Evolutionary conservation across 2,329 filamentous ascomycete genomes (phyloP).

Genomic region (Nectriaceae sp.): DNA sequence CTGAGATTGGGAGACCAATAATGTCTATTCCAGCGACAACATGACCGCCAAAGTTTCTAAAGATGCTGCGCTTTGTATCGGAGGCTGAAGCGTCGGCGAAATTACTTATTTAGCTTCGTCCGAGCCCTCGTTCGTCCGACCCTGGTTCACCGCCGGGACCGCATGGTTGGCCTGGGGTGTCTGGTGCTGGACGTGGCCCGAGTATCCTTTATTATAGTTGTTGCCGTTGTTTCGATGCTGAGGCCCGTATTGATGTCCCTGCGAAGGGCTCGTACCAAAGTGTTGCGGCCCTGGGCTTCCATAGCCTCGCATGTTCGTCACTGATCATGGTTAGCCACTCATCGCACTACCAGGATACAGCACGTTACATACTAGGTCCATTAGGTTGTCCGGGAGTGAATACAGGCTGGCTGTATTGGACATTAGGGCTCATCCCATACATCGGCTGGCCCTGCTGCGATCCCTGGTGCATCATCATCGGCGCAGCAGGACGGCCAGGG

Average conservation of each 20-base stretch:
- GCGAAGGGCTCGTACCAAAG: slow-evolving; percentile 66
- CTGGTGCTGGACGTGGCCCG: slow-evolving; percentile 46
- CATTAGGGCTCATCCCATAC: slow-evolving; percentile 75
- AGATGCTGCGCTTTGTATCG: slow-evolving; percentile 23
- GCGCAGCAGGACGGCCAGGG: slow-evolving; percentile 74
- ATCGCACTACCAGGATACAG: slow-evolving; percentile 12
- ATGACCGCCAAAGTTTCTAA: slow-evolving; percentile 24
- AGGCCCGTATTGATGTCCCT: slow-evolving; percentile 62
- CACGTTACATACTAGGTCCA: slow-evolving; percentile 67
- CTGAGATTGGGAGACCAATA: slow-evolving; percentile 23
- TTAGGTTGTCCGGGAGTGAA: slow-evolving; percentile 68
- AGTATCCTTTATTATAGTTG: slow-evolving; percentile 55
- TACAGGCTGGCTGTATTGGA: slow-evolving; percentile 74
- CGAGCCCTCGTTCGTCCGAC: slow-evolving; percentile 38
- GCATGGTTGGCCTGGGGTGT: slow-evolving; percentile 37
- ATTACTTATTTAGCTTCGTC: slow-evolving; percentile 47
- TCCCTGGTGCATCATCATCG: slow-evolving; percentile 93
- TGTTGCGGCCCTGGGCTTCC: slow-evolving; percentile 61
- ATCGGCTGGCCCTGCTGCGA: slow-evolving; percentile 86
- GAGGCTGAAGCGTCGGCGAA: slow-evolving; percentile 13
- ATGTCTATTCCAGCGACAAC: slow-evolving; percentile 22
- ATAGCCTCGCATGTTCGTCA: slow-evolving; percentile 63
- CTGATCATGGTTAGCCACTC: slow-evolving; percentile 47
- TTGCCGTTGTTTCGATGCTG: slow-evolving; percentile 58
- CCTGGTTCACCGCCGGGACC: slow-evolving; percentile 35